Evolutionary conservation across 2,329 filamentous ascomycete species (phyloP).

Genomic region (Arachnomyces sp.): DNA sequence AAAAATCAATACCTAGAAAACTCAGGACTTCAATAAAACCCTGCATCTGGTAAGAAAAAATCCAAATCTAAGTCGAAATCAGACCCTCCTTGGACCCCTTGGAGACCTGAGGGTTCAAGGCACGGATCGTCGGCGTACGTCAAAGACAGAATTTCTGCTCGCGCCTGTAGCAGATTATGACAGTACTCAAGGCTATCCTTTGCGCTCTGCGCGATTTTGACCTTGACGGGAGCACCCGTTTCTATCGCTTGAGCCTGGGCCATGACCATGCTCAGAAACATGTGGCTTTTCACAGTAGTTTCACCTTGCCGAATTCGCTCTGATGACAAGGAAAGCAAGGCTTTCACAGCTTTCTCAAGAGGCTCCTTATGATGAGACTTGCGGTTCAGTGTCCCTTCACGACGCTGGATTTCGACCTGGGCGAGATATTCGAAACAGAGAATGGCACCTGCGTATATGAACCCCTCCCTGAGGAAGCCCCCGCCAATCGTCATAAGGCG

Average conservation of each 20-base stretch:
- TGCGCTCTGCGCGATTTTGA: conserved; percentile 9
- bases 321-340: conserved; percentile 8
- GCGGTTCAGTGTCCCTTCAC: conserved; percentile 8
- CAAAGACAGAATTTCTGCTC: conserved; percentile 10
- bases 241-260: conserved; percentile 11
- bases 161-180: conserved; percentile 5
- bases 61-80: no score
- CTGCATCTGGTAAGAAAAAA: no score
- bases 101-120: no score
- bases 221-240: conserved; percentile 6
- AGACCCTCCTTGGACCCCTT: no score
- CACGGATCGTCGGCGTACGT: no score
- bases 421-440: conserved; percentile 42
- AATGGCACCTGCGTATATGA: conserved; percentile 33
- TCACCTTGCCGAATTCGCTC: conserved; percentile 17
- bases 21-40: no score
- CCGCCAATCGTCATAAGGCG: conserved; percentile 31
- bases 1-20: no score
- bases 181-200: conserved; percentile 14
- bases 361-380: conserved; percentile 8
- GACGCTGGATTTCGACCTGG: conserved; percentile 26
- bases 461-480: conserved; percentile 36
- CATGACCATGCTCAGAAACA: conserved; percentile 16
- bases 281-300: conserved; percentile 18
- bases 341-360: conserved; percentile 13